Base-by-base conservation (phyloP, 164 flowering plant species). In the Annona cherimola region DNA sequence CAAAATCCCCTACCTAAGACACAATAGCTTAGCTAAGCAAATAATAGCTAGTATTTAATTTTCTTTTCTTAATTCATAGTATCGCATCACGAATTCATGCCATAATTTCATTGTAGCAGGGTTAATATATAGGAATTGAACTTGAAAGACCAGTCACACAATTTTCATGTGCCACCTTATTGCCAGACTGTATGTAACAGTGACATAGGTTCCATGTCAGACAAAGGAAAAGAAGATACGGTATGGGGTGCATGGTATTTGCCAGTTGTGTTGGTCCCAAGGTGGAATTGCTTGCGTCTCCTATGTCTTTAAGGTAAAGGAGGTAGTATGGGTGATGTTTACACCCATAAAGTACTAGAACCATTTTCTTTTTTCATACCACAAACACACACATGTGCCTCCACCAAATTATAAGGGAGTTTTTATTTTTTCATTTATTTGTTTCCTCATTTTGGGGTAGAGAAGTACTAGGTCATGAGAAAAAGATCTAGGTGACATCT, bases 191-290 rank as follows among this genome's bases (percentile, higher is more conserved):
- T 11, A 61, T 9, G 54, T 20, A 26, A 43, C 18, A 62, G 45
- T 16, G 46, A 41, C 61, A 72, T 64, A 55, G 65, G 68, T 44
- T 72, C 45, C 12, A 18, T n/a, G 63, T 61, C 19, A 5, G 1
- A 18, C n/a, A 39, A 66, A 26, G 35, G 35, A 26, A 35, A 43
- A 42, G 74, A 40, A 54, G 62, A 67, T 45, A 42, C 59, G 18
- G 54, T 46, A 68, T 64, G 19, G 26, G 35, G 4, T 4, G 9
- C 6, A 43, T 60, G 40, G 39, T 45, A 63, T 40, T 54, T 69
- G 57, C 62, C 59, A 69, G 71, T 42, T 62, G 39, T 35, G 40
- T 35, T 14, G 70, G 57, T 50, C 57, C 57, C 57, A 8, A 50
- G 57, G 9, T 50, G 9, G 57, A 50, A 16, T 11, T 46, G 1